Evolutionary conservation across 495 filamentous ascomycete species (phyloP).

Genomic region (Xylaria grammica): DNA sequence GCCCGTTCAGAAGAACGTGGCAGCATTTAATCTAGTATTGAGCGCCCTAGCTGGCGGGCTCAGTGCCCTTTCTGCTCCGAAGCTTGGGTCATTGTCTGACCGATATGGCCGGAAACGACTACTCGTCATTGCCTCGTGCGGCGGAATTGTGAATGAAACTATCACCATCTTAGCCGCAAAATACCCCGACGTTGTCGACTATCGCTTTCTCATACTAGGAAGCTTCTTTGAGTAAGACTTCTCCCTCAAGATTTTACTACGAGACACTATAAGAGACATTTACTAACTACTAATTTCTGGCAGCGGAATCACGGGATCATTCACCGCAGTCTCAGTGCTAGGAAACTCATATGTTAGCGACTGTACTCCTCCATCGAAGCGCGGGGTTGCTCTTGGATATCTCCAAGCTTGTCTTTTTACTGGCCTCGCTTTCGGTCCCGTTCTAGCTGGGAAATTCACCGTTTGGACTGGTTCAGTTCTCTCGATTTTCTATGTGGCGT

Average conservation of each 20-base stretch:
- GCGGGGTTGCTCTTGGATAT: conserved; percentile 86
- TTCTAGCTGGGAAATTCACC: conserved; percentile 77
- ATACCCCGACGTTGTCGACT: conserved; percentile 70
- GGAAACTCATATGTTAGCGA: conserved; percentile 86
- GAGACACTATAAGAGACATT: not conserved
- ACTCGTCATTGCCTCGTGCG: conserved; percentile 69
- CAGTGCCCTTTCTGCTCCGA: conserved; percentile 76
- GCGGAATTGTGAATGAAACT: conserved; percentile 70
- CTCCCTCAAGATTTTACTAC: not conserved
- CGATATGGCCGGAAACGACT: conserved; percentile 79
- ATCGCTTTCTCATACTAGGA: conserved; percentile 76
- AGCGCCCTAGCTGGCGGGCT: conserved; percentile 73
- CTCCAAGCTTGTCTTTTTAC: conserved; percentile 87
- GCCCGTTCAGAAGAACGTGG: conserved; percentile 73
- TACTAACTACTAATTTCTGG: not conserved
- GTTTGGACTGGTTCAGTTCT: conserved; percentile 69
- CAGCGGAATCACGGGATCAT: conserved; percentile 78
- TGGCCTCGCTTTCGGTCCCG: conserved; percentile 83
- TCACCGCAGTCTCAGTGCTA: conserved; percentile 80
- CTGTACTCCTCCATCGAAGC: conserved; percentile 76
- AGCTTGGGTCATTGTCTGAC: conserved; percentile 85
- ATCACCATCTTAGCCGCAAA: conserved; percentile 77
- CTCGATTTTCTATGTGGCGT: conserved; percentile 76
- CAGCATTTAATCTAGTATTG: conserved; percentile 76
- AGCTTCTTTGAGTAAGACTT: conserved; percentile 63